Conservation (phyloP, 768 basidiomycete genomes). For the Hygrocybe coccinea region DNA sequence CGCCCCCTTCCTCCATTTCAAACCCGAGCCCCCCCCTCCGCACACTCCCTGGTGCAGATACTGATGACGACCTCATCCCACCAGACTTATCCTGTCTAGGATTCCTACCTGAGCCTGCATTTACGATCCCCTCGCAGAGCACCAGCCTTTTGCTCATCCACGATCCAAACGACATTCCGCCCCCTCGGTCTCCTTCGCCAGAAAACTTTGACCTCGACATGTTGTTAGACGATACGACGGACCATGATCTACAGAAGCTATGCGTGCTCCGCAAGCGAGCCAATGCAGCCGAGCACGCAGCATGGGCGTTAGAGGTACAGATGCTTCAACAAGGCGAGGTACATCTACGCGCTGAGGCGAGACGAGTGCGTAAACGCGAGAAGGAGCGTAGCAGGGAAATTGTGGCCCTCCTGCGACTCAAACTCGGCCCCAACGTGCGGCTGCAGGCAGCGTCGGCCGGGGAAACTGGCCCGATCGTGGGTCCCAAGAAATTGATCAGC, state of each 20-base stretch:
- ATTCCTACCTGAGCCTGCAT: not conserved
- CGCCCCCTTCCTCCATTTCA: slow-evolving; percentile 7
- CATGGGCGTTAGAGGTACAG: slow-evolving; percentile 24
- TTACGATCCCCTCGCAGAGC: not conserved
- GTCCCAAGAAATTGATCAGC: slow-evolving; percentile 10
- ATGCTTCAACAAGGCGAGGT: slow-evolving; percentile 35
- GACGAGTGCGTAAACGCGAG: slow-evolving; percentile 44
- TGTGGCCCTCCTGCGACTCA: slow-evolving; percentile 51
- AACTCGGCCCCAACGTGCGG: slow-evolving; percentile 30
- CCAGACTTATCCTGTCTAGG: slow-evolving; percentile 7
- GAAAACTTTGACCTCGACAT: slow-evolving; percentile 33
- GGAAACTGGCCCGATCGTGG: not conserved
- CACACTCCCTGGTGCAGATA: slow-evolving; percentile 41
- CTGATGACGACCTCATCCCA: slow-evolving; percentile 40
- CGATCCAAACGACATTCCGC: slow-evolving; percentile 35
- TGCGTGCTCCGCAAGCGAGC: slow-evolving; percentile 38
- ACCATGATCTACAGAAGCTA: slow-evolving; percentile 37
- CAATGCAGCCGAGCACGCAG: slow-evolving; percentile 30
- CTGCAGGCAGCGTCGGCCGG: not conserved
- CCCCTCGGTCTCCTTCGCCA: slow-evolving; percentile 41
- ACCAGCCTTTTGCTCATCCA: slow-evolving; percentile 36
- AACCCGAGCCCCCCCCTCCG: slow-evolving; percentile 25
- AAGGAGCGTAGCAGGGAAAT: slow-evolving; percentile 55
- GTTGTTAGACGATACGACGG: slow-evolving; percentile 26
- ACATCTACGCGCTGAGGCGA: slow-evolving; percentile 39